phyloP scores from a whole-genome alignment of 2,329 filamentous ascomycete species.

The Grosmannia huntii region DNA sequence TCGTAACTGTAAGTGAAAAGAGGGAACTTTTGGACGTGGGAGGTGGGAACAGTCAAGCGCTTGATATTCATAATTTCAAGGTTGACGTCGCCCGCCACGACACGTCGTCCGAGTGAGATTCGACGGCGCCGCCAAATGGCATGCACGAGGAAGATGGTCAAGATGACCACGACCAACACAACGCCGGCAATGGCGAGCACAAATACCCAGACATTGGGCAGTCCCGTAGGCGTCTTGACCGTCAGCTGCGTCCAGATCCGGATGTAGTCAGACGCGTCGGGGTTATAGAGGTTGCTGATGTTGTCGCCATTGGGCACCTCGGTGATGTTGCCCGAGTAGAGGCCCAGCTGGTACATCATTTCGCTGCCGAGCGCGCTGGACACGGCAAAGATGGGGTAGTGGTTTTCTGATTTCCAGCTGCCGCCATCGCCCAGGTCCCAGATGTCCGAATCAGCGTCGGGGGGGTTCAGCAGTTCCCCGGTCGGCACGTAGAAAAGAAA shows the following conservation, averaged over 20 bases:
- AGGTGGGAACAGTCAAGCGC: slow-evolving; percentile 60
- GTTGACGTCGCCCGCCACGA: slow-evolving; percentile 69
- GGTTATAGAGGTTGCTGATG: slow-evolving; percentile 40
- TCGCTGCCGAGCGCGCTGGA: slow-evolving; percentile 51
- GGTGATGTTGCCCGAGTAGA: slow-evolving; percentile 67
- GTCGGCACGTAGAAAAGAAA: slow-evolving; percentile 52
- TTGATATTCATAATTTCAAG: slow-evolving; percentile 79
- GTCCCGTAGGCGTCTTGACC: slow-evolving; percentile 30
- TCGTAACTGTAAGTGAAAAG: slow-evolving; percentile 62
- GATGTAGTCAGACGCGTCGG: slow-evolving; percentile 45
- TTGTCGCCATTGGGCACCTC: slow-evolving; percentile 44
- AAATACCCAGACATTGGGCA: slow-evolving; percentile 76
- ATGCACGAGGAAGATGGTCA: slow-evolving; percentile 63
- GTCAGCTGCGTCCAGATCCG: slow-evolving; percentile 45
- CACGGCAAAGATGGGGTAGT: slow-evolving; percentile 75
- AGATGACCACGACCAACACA: slow-evolving; percentile 52
- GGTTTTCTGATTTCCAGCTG: slow-evolving; percentile 57
- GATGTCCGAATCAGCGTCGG: slow-evolving; percentile 44
- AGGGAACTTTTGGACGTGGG: slow-evolving; percentile 61
- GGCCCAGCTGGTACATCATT: slow-evolving; percentile 58
- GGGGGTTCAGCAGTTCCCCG: slow-evolving; percentile 46
- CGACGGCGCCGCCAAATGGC: slow-evolving; percentile 61
- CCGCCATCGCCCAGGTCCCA: slow-evolving; percentile 62
- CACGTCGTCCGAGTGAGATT: slow-evolving; percentile 51
- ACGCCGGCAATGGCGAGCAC: slow-evolving; percentile 58